Evolutionary conservation across 176 grass and related monocot genomes (phyloP), one percentile per base, ranked within the genome.

Genomic region (Cenchrus fungigraminus): DNA sequence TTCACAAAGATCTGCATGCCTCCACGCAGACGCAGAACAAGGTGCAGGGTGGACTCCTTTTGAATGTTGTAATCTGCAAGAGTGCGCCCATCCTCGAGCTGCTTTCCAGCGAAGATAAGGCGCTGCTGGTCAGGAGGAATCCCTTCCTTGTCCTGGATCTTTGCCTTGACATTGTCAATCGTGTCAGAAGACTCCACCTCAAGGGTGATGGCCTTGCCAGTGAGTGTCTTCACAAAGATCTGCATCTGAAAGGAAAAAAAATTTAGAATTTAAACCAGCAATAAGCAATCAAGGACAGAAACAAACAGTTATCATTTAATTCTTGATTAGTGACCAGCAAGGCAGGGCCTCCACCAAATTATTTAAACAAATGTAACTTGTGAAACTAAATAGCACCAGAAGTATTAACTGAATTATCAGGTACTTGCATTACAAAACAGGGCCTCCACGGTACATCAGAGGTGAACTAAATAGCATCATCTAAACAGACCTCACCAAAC

Each of bases 171-270:
- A 31, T 89, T 89, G 29, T 89, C 81, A 2, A 92, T 89, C 37
- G 37, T 40, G 4, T 94, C 92, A 0, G 92, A 94, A 43, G 19
- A 22, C 68, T 71, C 68, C 5, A 71, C 68, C 66, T 92, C 93
- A 0, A 95, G 2, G 1, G 93, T 92, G 1, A 95, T 95, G n/a
- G 94, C 92, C 87, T 97, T 97, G 4, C 94, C 91, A 0, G 94
- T 97, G 1, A 97, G 32, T 1, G 94, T 97, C 74, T 97, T 97
- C 0, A 97, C 95, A 0, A 97, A 91, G 68, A 94, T 97, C 46
- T 94, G 92, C 51, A 64, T 29, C 8, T 46, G 8, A 46, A 46
- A 46, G 3, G 45, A 9, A 46, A 1, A 46, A 46, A 4, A 46
- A 8, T 46, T 46, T 46, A 46, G 45, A 6, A 46, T 46, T 8